A percentile compares a stretch with the other conserved stretches of the same genome.
phyloP scores from a whole-genome alignment of 2,329 filamentous ascomycete genomes.

The Sclerotinia subarctica region DNA sequence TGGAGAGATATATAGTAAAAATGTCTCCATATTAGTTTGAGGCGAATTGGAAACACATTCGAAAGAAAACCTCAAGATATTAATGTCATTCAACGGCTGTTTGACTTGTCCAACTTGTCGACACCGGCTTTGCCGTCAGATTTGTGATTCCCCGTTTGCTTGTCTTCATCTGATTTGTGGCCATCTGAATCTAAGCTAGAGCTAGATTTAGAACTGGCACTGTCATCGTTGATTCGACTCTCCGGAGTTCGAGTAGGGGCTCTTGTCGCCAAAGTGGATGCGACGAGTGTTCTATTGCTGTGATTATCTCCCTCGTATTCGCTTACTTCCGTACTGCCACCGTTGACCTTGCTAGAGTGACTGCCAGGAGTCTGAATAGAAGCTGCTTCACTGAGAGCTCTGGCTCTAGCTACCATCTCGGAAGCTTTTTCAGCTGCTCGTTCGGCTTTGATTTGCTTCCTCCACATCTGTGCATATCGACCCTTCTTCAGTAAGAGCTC shows the following conservation, averaged over 20 bases:
- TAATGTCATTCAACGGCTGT: not conserved
- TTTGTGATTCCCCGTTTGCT: not conserved
- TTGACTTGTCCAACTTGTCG: not conserved
- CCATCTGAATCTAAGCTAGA: conserved; percentile 18
- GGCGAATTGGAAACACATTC: conserved; percentile 11
- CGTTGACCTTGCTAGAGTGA: conserved; percentile 32
- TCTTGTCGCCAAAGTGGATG: conserved; percentile 25
- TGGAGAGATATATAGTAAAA: conserved; percentile 12
- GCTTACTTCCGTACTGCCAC: conserved; percentile 33
- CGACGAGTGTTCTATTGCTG: conserved; percentile 24
- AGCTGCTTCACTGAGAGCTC: conserved; percentile 34
- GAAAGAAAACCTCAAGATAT: conserved; percentile 7
- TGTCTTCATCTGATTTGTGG: conserved; percentile 26
- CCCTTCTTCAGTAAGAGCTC: conserved; percentile 69
- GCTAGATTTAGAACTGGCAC: conserved; percentile 12
- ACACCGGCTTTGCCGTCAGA: not conserved
- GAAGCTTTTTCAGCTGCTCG: conserved; percentile 60
- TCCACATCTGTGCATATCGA: conserved; percentile 80
- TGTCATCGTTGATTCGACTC: conserved; percentile 19
- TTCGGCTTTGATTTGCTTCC: conserved; percentile 79
- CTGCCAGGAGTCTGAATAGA: conserved; percentile 29
- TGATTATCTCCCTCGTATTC: conserved; percentile 34
- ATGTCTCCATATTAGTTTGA: conserved; percentile 20
- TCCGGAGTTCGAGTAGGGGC: conserved; percentile 25
- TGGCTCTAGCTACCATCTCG: conserved; percentile 34